Base-by-base conservation (phyloP, 192 early-diverging fungal species). In the Entomortierella beljakovae region DNA sequence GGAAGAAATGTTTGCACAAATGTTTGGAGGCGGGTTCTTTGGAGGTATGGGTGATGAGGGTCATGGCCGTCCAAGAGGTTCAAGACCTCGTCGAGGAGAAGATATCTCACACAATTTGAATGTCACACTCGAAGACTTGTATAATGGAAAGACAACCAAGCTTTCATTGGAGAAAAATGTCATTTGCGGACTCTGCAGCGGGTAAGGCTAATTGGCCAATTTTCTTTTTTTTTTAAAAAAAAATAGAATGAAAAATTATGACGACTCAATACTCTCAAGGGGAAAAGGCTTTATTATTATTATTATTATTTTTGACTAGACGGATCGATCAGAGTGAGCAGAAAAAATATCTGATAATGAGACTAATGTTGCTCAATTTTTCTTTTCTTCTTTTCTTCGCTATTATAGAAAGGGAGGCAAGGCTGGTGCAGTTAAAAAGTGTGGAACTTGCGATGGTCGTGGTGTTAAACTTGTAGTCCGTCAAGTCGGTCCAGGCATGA, bases 61-160 rank as follows among this genome's bases (percentile, higher is more conserved):
- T 13, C 42, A 37, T 37, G 70, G 71, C 57, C 60, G 68, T 32
- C 76, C n/a, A n/a, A n/a, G 34, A 18, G 66, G 71, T 50, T 57
- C 63, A 22, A 77, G 81, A 55, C 68, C 85, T 31, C 62, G 84
- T 22, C 74, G 77, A 8, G 87, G 87, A 1, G 85, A 86, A 57
- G 83, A 85, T 38, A 87, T 97, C 51, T 83, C 85, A 18, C 87
- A 94, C 28, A 88, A 86, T 56, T 89, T 99, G 43, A 89, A 90
- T 31, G 94, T 98, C 10, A 85, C 95, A 22, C 90, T 99, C 54
- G 94, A 97, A 68, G 96, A 99, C 63, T 87, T 99, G 61, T 98
- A 97, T 85, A 93, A 91, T 70, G 97, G 98, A 70, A 91, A 93
- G 57, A 88, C 88, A 22, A 94, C 94, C 64, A 90, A 88, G 70